phyloP scores from a whole-genome alignment of 495 filamentous ascomycete genomes.

The Penicillium canescens region DNA sequence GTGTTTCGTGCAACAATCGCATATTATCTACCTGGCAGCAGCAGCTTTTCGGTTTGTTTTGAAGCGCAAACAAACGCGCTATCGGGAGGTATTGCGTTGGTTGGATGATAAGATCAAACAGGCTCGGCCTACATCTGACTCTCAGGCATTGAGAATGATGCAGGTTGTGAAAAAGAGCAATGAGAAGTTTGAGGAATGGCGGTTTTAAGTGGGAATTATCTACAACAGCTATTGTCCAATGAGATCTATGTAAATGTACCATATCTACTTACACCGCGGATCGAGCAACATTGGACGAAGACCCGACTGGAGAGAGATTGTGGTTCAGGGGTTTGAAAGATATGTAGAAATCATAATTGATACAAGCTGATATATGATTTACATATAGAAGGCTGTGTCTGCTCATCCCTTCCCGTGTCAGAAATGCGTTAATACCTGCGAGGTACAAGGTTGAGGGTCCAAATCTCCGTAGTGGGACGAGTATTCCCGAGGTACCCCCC shows the following conservation, averaged over 20 bases:
- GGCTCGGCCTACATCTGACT: slow-evolving; percentile 32
- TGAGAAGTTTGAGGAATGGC: slow-evolving; percentile 39
- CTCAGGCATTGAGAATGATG: slow-evolving; percentile 25
- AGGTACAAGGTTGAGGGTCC: background rate
- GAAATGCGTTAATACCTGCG: slow-evolving; percentile 1
- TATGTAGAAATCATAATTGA: background rate
- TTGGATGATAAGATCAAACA: slow-evolving; percentile 45
- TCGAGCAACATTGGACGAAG: slow-evolving; percentile 14
- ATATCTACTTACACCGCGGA: slow-evolving; percentile 18
- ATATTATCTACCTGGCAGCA: slow-evolving; percentile 69
- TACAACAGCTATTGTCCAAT: background rate
- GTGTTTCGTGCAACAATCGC: slow-evolving; percentile 60
- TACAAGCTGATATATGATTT: background rate
- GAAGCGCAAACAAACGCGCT: slow-evolving; percentile 67
- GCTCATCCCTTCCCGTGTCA: slow-evolving; percentile 7
- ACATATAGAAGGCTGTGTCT: slow-evolving; percentile 1
- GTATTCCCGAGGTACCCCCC: slow-evolving; percentile 7
- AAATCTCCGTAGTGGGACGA: background rate
- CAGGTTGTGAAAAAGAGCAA: slow-evolving; percentile 36
- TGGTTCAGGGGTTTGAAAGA: slow-evolving; percentile 2
- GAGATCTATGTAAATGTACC: background rate
- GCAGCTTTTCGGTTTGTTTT: slow-evolving; percentile 68
- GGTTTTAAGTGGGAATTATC: slow-evolving; percentile 28
- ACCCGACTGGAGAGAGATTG: slow-evolving; percentile 19
- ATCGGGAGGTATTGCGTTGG: slow-evolving; percentile 61